Percentiles rank a stretch among this genome's conserved stretches.
These are phyloP conservation scores for Penicillium steckii DNA, from an alignment of 495 filamentous ascomycete genomes.

Conservation along the genomic window DNA sequence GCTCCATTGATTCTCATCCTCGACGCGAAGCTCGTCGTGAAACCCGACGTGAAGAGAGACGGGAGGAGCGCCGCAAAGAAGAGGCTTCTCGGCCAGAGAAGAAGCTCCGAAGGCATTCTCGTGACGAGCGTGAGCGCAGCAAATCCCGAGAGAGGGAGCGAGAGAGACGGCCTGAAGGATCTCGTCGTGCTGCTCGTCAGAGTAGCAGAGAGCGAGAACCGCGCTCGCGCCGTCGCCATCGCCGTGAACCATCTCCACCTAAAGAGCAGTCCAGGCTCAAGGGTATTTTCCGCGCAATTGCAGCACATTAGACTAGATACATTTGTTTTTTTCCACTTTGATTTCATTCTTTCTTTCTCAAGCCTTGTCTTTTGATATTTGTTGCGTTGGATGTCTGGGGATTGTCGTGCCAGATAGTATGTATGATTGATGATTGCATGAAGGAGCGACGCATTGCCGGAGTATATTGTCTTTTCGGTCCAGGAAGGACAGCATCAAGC, in stretches of 20 bases:
- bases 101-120: slow-evolving; percentile 11
- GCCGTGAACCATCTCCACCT: slow-evolving; percentile 35
- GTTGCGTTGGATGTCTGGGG: slow-evolving; percentile 1
- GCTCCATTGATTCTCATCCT: slow-evolving; percentile 27
- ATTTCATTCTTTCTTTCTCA: slow-evolving; percentile 6
- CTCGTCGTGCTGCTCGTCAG: slow-evolving; percentile 18
- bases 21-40: not conserved
- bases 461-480: slow-evolving; percentile 18
- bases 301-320: slow-evolving; percentile 25
- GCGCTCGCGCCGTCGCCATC: slow-evolving; percentile 26
- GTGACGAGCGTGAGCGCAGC: slow-evolving; percentile 11
- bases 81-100: slow-evolving; percentile 14
- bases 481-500: slow-evolving; percentile 3
- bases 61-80: slow-evolving; percentile 4
- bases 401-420: not conserved
- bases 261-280: slow-evolving; percentile 37
- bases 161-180: slow-evolving; percentile 22
- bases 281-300: slow-evolving; percentile 35
- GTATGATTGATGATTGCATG: slow-evolving; percentile 22
- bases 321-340: slow-evolving; percentile 3
- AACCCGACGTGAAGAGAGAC: slow-evolving; percentile 13
- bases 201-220: slow-evolving; percentile 20
- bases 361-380: slow-evolving; percentile 16
- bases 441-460: slow-evolving; percentile 30
- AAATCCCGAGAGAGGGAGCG: slow-evolving; percentile 15